Base-by-base conservation (phyloP, 768 basidiomycete genomes). In the Lentinula aciculospora region DNA sequence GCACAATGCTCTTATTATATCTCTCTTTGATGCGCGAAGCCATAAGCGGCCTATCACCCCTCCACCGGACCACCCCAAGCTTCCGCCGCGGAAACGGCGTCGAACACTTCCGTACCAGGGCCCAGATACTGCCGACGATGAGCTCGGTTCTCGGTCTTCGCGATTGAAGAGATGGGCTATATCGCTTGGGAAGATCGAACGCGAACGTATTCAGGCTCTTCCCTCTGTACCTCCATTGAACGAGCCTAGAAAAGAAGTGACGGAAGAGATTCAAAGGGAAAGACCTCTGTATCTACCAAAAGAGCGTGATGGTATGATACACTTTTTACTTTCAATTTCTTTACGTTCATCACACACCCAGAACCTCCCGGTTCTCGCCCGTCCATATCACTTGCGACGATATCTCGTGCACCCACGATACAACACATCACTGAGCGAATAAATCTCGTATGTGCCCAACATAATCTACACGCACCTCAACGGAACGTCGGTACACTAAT, bases 1-100 rank as follows among this genome's bases (percentile, higher is more conserved):
- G 2, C 91, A 93, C 67, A 93, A 93, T 69, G 84, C 90, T 10
- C 76, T 93, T 31, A 84, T 93, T 34, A 91, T 92, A 29, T 90
- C 90, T 2, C 70, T 93, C 15, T 89, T 92, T 61, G 89, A 90
- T 69, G 86, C 87, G 23, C 88, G 89, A 1, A 82, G 83, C 0
- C 82, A 86, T 62, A 83, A 85, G 62, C 80, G 86, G 40, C 82
- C 83, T 2, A 80, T 81, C 0, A 84, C 88, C 0, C 82, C 85
- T 7, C 86, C 88, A 3, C 82, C 84, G 1, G 78, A 80, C n/a
- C 66, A 74, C 1, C 80, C 80, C 78, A 5, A 53, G 27, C 34
- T 36, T 27, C 81, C 77, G 5, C 74, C 81, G 10, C 86, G 88
- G 62, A 88, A 91, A 58, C 81, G 88, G 42, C 80, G 86, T n/a